Evolutionary conservation across 106 monocot species (phyloP), one percentile per base, ranked within the genome.

Genomic region (Platanthera zijinensis): DNA sequence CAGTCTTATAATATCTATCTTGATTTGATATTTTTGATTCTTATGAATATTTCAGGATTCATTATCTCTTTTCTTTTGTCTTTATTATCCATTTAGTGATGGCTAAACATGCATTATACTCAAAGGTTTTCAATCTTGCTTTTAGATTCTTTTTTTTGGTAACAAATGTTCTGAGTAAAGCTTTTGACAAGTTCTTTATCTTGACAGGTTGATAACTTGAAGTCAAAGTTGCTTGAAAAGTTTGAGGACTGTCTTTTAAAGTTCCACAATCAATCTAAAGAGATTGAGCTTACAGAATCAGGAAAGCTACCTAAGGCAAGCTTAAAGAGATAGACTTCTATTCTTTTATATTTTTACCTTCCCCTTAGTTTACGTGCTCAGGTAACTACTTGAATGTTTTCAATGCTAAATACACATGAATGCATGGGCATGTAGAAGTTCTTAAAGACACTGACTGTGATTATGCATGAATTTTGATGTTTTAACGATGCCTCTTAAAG

Each of bases 181-280:
- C 45, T 47, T 70, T 70, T 48, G 48, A 51, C 72, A 72, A 19
- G 8, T 51, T 28, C n/a, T 69, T 75, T 70, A 69, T 75, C 8
- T 39, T 80, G 28, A 76, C 75, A 92, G 92, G 92, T 92, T 14
- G 89, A 89, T 47, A 84, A 73, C 82, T 78, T 92, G 61, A 92
- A 92, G 72, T 45, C 83, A 67, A 92, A 80, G 47, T 81, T 92
- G 52, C 86, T 92, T 61, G 82, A 92, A 63, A 92, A 89, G 80
- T 77, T 92, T 62, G 92, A 92, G 80, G 92, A 92, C 51, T 89
- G 75, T 67, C 82, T 92, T 25, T 74, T 81, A 66, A 84, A 84
- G 76, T 76, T 86, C 71, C 73, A 84, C 46, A 78, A 84, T 80
- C 82, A 92, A 73, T 81, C 80, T 77, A 76, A 73, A 49, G 82